A percentile compares a stretch with the other conserved stretches of the same genome.
Conservation (phyloP, 2,329 filamentous ascomycete genomes). For the Clathrospora elynae region DNA sequence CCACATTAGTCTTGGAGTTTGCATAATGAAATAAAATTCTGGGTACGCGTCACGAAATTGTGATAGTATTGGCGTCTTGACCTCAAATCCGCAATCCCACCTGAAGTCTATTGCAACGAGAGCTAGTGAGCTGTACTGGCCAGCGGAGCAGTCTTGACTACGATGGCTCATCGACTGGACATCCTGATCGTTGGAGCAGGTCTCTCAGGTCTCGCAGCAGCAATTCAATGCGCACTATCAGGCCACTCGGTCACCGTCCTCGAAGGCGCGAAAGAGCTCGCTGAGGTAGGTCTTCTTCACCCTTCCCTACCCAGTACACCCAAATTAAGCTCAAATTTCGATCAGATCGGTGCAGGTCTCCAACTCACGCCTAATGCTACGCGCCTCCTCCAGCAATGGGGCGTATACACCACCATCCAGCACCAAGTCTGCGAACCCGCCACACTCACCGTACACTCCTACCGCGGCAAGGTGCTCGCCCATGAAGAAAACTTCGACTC, state of each 20-base stretch:
- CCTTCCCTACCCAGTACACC: not conserved
- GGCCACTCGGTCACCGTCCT: conserved; percentile 51
- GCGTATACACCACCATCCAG: conserved; percentile 53
- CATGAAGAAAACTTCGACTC: conserved; percentile 59
- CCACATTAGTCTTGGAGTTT: too few relatives aligned
- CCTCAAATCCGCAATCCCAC: too few relatives aligned
- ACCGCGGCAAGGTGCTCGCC: conserved; percentile 56
- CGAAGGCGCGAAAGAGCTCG: conserved; percentile 50
- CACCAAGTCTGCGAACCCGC: conserved; percentile 52
- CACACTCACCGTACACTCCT: conserved; percentile 59
- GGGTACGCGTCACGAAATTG: too few relatives aligned
- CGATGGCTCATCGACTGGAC: conserved; percentile 28
- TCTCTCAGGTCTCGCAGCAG: conserved; percentile 51
- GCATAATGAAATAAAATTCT: too few relatives aligned
- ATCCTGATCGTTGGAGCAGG: conserved; percentile 48
- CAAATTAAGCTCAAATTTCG: conserved; percentile 3
- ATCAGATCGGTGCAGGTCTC: conserved; percentile 43
- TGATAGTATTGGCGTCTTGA: too few relatives aligned
- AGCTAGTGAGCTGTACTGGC: too few relatives aligned
- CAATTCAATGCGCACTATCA: conserved; percentile 50
- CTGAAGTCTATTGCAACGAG: too few relatives aligned
- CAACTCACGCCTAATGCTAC: conserved; percentile 51
- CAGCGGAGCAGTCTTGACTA: too few relatives aligned
- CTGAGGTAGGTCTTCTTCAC: conserved; percentile 43
- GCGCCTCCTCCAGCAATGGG: conserved; percentile 58